A percentile compares a stretch with the other conserved stretches of the same genome.
Evolutionary conservation across 2,329 filamentous ascomycete species (phyloP).

Genomic region (Ophiostoma pallidulum): DNA sequence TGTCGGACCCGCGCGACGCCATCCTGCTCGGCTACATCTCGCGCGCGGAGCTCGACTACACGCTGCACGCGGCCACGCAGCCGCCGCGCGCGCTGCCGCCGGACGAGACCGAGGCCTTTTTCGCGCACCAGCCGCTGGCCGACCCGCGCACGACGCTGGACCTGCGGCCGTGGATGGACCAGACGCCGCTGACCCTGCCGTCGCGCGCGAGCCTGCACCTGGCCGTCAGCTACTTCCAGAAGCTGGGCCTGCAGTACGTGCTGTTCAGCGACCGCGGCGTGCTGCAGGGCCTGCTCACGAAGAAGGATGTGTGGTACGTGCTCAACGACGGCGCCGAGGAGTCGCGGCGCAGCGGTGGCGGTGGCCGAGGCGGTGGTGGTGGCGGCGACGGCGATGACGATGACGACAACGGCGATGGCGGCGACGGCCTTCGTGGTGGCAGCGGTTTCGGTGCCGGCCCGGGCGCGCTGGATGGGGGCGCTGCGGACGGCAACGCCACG

Average conservation of each 20-base stretch:
- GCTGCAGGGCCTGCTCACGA: constrained; percentile 79
- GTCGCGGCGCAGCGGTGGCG: constrained; percentile 41
- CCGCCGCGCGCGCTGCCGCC: constrained; percentile 50
- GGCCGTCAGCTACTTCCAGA: constrained; percentile 90
- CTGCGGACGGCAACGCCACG: neutral
- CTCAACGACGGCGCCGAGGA: constrained; percentile 70
- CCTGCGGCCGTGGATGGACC: constrained; percentile 95
- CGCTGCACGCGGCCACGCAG: constrained; percentile 54
- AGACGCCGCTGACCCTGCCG: constrained; percentile 87
- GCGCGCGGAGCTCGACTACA: constrained; percentile 78
- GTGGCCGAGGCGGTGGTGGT: too few species aligned
- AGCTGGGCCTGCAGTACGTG: constrained; percentile 82
- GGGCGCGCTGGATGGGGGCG: too few species aligned
- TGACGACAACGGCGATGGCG: constrained; percentile 10
- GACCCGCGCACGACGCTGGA: constrained; percentile 74
- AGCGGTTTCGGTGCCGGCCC: neutral
- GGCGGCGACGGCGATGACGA: constrained; percentile 49
- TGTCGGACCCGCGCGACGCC: constrained; percentile 66
- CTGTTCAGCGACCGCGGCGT: constrained; percentile 75
- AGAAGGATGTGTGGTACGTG: constrained; percentile 96
- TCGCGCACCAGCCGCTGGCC: constrained; percentile 68
- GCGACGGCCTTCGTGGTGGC: neutral
- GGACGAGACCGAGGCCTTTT: constrained; percentile 71
- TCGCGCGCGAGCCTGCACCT: constrained; percentile 68
- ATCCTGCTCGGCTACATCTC: constrained; percentile 89